Evolutionary conservation across 768 basidiomycete species (phyloP), one percentile per base, ranked within the genome.

Genomic region (Lenzites betulinus): DNA sequence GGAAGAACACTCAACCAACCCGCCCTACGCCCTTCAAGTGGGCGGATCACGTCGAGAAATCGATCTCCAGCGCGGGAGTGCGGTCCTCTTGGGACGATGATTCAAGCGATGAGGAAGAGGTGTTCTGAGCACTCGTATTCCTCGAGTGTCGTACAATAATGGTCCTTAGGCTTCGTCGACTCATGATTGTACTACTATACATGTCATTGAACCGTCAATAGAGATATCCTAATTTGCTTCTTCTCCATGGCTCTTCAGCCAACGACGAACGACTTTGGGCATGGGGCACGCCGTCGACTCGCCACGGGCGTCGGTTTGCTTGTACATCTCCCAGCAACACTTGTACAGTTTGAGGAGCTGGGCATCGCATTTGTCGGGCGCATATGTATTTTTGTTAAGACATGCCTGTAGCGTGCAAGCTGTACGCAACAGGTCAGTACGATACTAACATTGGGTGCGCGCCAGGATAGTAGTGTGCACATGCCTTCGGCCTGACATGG

Each of bases 331-430:
- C 44, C 80, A 75, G 66, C 89, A 91, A 63, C 89, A 90, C 58
- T 67, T 58, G 67, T 90, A 90, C 18, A 91, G 77, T 23, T 73
- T 76, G 51, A 80, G 74, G 22, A 90, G 67, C 12, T 78, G 69
- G 9, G 73, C 67, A 43, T 85, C 75, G 66, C 89, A 91, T 62
- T 79, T 84, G 20, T 88, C 87, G 0, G 86, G 88, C 2, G 64
- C 66, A 66, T 88, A 90, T 0, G 84, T 87, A 69, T 90, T 81
- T 60, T 80, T 84, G 53, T 78, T 79, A 30, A 90, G 75, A 67
- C 89, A 91, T 1, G 74, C 57, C 44, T 90, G 89, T 3, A 90
- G 74, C 22, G 76, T 70, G 67, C 89, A 90, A 0, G 89, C 89
- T 90, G 65, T 26, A 30, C 30, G 30, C 11, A 8, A 39, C 35